Conservation (phyloP, 768 basidiomycete species). For the Mycena polygramma region DNA sequence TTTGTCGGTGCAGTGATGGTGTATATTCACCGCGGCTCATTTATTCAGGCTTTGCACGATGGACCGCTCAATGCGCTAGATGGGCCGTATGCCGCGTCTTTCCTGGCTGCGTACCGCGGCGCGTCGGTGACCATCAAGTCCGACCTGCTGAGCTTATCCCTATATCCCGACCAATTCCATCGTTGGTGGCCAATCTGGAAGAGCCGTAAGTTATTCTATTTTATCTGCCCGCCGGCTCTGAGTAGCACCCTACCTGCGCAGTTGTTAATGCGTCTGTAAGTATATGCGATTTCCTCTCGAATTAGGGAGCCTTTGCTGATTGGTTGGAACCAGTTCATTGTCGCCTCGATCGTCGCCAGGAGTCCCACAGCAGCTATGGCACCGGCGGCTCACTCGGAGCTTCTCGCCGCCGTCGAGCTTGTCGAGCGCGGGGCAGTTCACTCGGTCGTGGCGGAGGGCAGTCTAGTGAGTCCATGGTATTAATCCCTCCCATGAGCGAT, state of each 20-base stretch:
- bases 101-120: constrained; percentile 61
- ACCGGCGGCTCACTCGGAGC: constrained; percentile 55
- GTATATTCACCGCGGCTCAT: constrained; percentile 60
- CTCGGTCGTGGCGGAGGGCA: constrained; percentile 19
- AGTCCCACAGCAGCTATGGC: constrained; percentile 57
- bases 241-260: neutral
- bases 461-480: too few relatives aligned
- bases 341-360: constrained; percentile 55
- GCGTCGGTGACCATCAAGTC: constrained; percentile 45
- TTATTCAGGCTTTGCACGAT: constrained; percentile 59
- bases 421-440: constrained; percentile 52
- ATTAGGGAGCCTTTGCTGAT: neutral
- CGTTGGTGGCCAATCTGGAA: constrained; percentile 62
- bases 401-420: constrained; percentile 58
- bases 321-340: constrained; percentile 46
- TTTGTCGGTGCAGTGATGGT: constrained; percentile 52
- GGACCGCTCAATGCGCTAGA: constrained; percentile 58
- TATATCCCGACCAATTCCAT: constrained; percentile 53
- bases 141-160: constrained; percentile 46
- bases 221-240: neutral
- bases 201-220: constrained; percentile 38
- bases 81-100: constrained; percentile 61
- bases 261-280: constrained; percentile 30
- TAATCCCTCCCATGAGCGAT: too few relatives aligned
- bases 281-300: neutral